Percentiles rank a stretch among this genome's conserved stretches.
phyloP scores from a whole-genome alignment of 805 yeast genomes.

The Saccharomycopsis amapae region DNA sequence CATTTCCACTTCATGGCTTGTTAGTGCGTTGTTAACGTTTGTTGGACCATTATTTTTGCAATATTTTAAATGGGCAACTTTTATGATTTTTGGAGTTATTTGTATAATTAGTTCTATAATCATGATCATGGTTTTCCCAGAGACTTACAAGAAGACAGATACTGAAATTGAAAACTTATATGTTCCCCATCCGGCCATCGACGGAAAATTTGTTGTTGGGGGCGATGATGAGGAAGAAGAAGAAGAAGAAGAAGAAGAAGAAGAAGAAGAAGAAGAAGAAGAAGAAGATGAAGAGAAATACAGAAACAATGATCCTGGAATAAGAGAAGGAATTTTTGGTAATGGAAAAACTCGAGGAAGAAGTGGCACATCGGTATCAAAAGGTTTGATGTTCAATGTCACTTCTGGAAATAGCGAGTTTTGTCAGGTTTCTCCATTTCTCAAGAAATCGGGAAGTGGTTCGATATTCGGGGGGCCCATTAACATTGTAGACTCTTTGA shows the following conservation, averaged over 20 bases:
- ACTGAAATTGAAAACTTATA: conserved; percentile 26
- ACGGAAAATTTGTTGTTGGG: neutral
- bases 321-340: neutral
- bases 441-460: neutral
- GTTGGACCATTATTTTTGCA: conserved; percentile 35
- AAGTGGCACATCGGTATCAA: no score
- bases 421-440: conserved; percentile 3
- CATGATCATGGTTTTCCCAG: conserved; percentile 35
- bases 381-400: no score
- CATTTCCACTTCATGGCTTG: conserved; percentile 40
- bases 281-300: no score
- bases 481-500: conserved; percentile 2
- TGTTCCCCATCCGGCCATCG: no score
- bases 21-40: conserved; percentile 33
- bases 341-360: neutral
- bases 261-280: no score
- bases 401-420: neutral
- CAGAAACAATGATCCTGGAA: neutral
- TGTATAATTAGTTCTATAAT: conserved; percentile 30
- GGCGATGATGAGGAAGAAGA: neutral
- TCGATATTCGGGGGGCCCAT: conserved; percentile 8
- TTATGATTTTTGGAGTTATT: conserved; percentile 32
- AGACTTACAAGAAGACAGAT: conserved; percentile 32
- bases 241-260: neutral
- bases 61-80: conserved; percentile 34